phyloP scores from a whole-genome alignment of 192 early-diverging fungal genomes.

The Kappamyces sp. region DNA sequence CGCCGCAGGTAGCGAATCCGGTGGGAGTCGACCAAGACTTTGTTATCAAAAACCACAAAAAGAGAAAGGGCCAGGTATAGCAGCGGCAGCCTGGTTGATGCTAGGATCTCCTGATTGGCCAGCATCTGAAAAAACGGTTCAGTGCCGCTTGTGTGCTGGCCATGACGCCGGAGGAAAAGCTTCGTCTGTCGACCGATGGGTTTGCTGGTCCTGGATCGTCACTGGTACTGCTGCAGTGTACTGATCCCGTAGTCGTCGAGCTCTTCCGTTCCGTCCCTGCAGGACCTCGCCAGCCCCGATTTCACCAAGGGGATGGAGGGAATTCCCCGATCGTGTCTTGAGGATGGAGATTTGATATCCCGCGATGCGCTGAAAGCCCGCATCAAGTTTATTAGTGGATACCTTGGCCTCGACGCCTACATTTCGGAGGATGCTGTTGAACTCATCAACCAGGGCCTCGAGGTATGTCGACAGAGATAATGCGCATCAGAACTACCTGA shows the following conservation, averaged over 20 bases:
- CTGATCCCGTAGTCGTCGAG: too few relatives aligned
- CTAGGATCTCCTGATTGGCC: constrained; percentile 7
- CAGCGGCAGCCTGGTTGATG: neutral
- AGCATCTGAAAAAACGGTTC: constrained; percentile 2
- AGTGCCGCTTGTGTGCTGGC: neutral
- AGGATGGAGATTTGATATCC: constrained; percentile 14
- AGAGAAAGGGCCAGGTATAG: constrained; percentile 10
- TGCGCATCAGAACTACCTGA: constrained; percentile 11
- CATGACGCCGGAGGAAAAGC: constrained; percentile 1
- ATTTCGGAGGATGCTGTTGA: constrained; percentile 6
- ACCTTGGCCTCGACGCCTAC: constrained; percentile 8
- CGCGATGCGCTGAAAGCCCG: constrained; percentile 2
- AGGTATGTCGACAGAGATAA: constrained; percentile 1
- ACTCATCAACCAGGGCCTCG: constrained; percentile 1
- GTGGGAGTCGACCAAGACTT: constrained; percentile 1
- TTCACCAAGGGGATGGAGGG: constrained; percentile 13
- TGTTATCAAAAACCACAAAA: constrained; percentile 16
- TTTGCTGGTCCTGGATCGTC: too few relatives aligned
- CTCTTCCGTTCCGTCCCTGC: too few relatives aligned
- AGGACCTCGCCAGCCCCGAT: too few relatives aligned
- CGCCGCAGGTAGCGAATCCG: neutral
- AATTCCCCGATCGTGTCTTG: constrained; percentile 14
- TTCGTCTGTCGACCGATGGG: neutral
- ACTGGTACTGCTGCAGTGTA: too few relatives aligned
- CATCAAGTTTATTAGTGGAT: constrained; percentile 17